Base-by-base conservation (phyloP, 805 yeast species). In the Priceomyces melissophilus region DNA sequence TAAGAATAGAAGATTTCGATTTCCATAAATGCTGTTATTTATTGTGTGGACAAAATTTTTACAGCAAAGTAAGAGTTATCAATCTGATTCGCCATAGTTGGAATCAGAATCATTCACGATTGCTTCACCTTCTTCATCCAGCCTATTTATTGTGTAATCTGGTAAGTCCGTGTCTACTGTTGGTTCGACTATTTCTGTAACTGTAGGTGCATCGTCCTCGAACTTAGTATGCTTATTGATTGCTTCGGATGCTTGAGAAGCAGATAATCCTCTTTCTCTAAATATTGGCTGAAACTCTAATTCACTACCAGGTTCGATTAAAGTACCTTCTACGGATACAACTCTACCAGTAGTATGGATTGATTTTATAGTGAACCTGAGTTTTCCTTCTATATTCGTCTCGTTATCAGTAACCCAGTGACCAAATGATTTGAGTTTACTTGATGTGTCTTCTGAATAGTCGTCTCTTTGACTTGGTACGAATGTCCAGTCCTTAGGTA, bases 401-500 rank as follows among this genome's bases (percentile, higher is more conserved):
- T 84, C 95, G 42, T 78, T 69, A 32, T 71, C 84, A 59, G 91
- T 96, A 10, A 71, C 71, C 99, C 99, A 91, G 59, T 85, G 78
- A 1, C 99, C 99, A 49, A 86, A 69, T 0, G 89, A 82, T 43
- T 73, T 72, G 42, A 73, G 66, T 37, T 61, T 61, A 35, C 53
- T 45, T 7, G 52, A 54, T 16, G 57, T 63, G 20, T 50, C 52
- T 34, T 55, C 59, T 26, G 49, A 53, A 10, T 40, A 54, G 48
- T 79, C 87, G 52, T 84, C 91, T 16, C 74, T 81, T 57, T 87
- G 88, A 53, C 76, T 80, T 38, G 93, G 91, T 40, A 87, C 75
- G 63, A 91, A 93, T 27, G 71, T 70, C 99, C 99, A 93, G 35
- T 71, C 76, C 32, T 69, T 65, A n/a, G 99, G 99, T 45, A 93